These are phyloP conservation scores for Globisporangium paroecandrum DNA, from an alignment of 352 stramenopile species.

Conservation along the genomic window DNA sequence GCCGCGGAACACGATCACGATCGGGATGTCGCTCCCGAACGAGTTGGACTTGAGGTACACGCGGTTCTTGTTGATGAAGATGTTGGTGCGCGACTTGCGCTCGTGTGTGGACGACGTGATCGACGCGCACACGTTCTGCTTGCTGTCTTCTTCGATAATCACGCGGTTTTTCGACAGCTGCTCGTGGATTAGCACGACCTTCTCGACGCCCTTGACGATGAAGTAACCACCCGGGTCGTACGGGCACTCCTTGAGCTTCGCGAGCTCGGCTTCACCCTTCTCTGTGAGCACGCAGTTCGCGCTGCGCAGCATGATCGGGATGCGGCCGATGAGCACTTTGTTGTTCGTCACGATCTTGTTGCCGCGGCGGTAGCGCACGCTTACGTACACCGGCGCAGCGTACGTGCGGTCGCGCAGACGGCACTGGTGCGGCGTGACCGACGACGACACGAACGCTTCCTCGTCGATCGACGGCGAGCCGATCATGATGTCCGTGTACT, in stretches of 20 bases:
- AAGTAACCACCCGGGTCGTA: slow-evolving; percentile 99
- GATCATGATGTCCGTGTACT: slow-evolving; percentile 98
- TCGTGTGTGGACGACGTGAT: slow-evolving; percentile 99
- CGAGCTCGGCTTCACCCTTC: slow-evolving; percentile 93
- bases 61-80: slow-evolving; percentile 95
- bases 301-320: slow-evolving; percentile 98
- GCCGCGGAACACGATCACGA: slow-evolving; percentile 96
- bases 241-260: slow-evolving; percentile 97
- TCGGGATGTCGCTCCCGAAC: slow-evolving; percentile 95
- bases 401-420: slow-evolving; percentile 98
- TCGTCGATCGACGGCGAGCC: slow-evolving; percentile 96
- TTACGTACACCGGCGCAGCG: slow-evolving; percentile 98
- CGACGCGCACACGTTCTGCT: slow-evolving; percentile 88
- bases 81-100: slow-evolving; percentile 96
- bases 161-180: slow-evolving; percentile 99
- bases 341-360: slow-evolving; percentile 99
- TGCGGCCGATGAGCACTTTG: slow-evolving; percentile 93
- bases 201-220: slow-evolving; percentile 97
- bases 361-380: slow-evolving; percentile 96
- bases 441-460: slow-evolving; percentile 92
- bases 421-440: slow-evolving; percentile 97
- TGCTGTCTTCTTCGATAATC: slow-evolving; percentile 97
- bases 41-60: slow-evolving; percentile 99
- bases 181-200: slow-evolving; percentile 99
- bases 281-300: slow-evolving; percentile 95